These are phyloP conservation scores for Metschnikowia colocasiae DNA, from an alignment of 805 yeast species.

Conservation along the genomic window DNA sequence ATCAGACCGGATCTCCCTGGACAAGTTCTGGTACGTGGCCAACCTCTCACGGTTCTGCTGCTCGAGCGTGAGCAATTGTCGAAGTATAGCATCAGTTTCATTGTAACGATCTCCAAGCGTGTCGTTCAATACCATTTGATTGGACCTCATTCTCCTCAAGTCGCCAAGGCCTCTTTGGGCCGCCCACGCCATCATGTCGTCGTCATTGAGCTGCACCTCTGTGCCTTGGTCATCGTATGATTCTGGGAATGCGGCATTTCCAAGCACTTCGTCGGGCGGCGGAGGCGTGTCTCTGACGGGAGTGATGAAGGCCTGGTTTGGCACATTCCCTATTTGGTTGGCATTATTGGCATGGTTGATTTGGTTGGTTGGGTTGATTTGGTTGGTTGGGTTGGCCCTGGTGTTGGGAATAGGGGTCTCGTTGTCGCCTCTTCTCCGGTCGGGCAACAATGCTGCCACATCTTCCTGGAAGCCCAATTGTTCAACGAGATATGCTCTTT, in stretches of 20 bases:
- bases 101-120: constrained; percentile 7
- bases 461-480: constrained; percentile 16
- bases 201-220: constrained; percentile 8
- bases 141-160: constrained; percentile 14
- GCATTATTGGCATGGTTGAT: not conserved
- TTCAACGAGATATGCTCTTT: constrained; percentile 18
- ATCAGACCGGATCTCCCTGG: constrained; percentile 10
- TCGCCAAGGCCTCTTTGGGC: constrained; percentile 31
- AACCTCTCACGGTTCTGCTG: constrained; percentile 14
- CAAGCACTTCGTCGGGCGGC: constrained; percentile 13
- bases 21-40: constrained; percentile 13
- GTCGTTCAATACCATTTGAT: constrained; percentile 3
- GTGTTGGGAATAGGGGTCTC: too few species aligned
- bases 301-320: not conserved
- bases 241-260: constrained; percentile 11
- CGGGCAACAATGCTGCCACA: constrained; percentile 7
- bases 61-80: constrained; percentile 16
- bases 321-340: not conserved
- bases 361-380: not conserved
- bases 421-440: constrained; percentile 3
- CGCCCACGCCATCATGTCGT: constrained; percentile 20
- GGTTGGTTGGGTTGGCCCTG: not conserved
- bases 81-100: constrained; percentile 16
- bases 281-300: constrained; percentile 8
- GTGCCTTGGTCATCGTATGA: not conserved